A percentile compares a stretch with the other conserved stretches of the same genome.
These are phyloP conservation scores for Xylaria acuta DNA, from an alignment of 495 filamentous ascomycete genomes.

Conservation along the genomic window DNA sequence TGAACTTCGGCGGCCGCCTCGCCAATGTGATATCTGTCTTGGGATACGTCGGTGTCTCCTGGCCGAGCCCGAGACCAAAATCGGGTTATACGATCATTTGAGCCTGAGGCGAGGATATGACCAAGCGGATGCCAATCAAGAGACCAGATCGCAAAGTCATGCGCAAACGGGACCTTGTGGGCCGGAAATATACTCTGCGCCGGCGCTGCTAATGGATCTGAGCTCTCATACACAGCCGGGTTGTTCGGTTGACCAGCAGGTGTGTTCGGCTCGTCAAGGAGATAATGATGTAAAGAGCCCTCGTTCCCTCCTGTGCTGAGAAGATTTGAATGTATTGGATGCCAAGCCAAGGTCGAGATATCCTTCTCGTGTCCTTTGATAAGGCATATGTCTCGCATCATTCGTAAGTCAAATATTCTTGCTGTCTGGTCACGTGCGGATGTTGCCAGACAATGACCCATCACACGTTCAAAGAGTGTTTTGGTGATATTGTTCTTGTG, in stretches of 20 bases:
- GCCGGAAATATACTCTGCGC: slow-evolving; percentile 88
- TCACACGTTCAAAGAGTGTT: slow-evolving; percentile 82
- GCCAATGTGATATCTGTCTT: slow-evolving; percentile 92
- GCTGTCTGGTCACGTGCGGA: slow-evolving; percentile 91
- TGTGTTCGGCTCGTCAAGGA: slow-evolving; percentile 88
- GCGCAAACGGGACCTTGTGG: slow-evolving; percentile 82
- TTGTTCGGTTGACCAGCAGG: slow-evolving; percentile 70
- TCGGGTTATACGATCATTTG: slow-evolving; percentile 93
- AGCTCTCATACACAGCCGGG: slow-evolving; percentile 80
- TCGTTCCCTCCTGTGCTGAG: slow-evolving; percentile 92
- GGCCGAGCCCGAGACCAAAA: slow-evolving; percentile 94
- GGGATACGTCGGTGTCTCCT: slow-evolving; percentile 81
- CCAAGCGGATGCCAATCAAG: slow-evolving; percentile 96
- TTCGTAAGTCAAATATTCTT: slow-evolving; percentile 90
- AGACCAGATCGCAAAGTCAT: slow-evolving; percentile 94
- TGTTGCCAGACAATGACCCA: slow-evolving; percentile 84
- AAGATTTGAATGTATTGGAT: slow-evolving; percentile 85
- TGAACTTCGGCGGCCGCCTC: slow-evolving; percentile 91
- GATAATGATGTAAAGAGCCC: slow-evolving; percentile 87
- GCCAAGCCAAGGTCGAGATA: slow-evolving; percentile 90
- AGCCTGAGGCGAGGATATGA: slow-evolving; percentile 97
- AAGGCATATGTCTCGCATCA: slow-evolving; percentile 97
- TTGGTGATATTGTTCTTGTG: slow-evolving; percentile 96
- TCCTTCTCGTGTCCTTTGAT: slow-evolving; percentile 94
- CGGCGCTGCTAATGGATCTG: slow-evolving; percentile 76